A percentile compares a stretch with the other conserved stretches of the same genome.
Conservation (phyloP, 1,284 basidiomycete genomes). For the Mycena sp. region DNA sequence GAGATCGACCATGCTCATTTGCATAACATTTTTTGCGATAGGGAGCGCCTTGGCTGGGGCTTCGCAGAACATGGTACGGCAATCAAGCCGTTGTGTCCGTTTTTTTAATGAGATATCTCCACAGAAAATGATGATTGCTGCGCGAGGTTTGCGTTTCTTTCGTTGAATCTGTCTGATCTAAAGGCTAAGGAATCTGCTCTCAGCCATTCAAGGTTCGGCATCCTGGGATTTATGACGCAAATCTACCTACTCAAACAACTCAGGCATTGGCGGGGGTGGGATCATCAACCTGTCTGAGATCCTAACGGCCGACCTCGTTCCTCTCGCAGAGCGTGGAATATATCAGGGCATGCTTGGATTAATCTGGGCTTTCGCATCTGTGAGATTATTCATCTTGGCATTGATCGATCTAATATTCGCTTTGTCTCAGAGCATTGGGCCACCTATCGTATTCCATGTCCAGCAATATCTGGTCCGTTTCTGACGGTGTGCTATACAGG, state of each 20-base stretch:
- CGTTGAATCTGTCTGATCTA: not conserved
- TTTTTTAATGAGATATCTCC: not conserved
- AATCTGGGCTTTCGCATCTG: conserved; percentile 28
- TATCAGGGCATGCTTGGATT: conserved; percentile 47
- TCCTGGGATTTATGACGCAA: not conserved
- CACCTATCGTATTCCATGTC: conserved; percentile 19
- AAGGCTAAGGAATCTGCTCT: not conserved
- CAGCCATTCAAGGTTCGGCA: conserved; percentile 50
- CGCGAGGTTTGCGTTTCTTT: conserved; percentile 39
- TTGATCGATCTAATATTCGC: not conserved
- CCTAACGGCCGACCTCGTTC: conserved; percentile 54
- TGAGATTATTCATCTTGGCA: conserved; percentile 1
- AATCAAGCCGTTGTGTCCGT: not conserved
- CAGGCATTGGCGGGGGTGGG: conserved; percentile 55
- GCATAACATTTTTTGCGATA: conserved; percentile 51
- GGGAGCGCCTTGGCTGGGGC: conserved; percentile 55
- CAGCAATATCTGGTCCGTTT: not conserved
- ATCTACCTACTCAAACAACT: not conserved
- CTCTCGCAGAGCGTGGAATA: conserved; percentile 50
- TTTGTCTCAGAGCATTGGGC: conserved; percentile 21
- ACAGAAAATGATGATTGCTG: conserved; percentile 48
- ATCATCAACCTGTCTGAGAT: conserved; percentile 52
- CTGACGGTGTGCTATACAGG: conserved; percentile 2
- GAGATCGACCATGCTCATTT: conserved; percentile 43
- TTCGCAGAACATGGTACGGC: conserved; percentile 44